phyloP scores from a whole-genome alignment of 2,329 filamentous ascomycete species.

The Monosporascus sp. region DNA sequence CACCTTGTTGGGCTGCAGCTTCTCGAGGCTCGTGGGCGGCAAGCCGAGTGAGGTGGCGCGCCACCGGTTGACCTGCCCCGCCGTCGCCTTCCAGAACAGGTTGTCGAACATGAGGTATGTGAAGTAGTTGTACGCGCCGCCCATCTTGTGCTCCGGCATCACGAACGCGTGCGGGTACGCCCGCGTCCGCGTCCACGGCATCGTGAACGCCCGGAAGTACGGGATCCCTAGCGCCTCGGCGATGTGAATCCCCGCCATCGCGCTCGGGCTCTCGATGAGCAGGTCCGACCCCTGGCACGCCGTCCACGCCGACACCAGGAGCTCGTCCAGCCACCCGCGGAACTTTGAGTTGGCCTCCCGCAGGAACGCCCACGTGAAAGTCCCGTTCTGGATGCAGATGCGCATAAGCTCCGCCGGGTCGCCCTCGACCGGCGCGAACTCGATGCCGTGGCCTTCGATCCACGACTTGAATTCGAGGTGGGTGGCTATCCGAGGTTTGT shows the following conservation, averaged over 20 bases:
- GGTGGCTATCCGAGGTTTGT: constrained; percentile 81
- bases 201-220: constrained; percentile 95
- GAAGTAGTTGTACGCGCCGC: constrained; percentile 89
- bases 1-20: constrained; percentile 95
- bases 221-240: constrained; percentile 88
- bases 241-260: constrained; percentile 97
- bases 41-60: constrained; percentile 73
- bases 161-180: constrained; percentile 97
- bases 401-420: constrained; percentile 93
- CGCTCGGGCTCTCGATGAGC: constrained; percentile 89
- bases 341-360: constrained; percentile 83
- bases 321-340: constrained; percentile 88
- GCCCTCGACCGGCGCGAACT: constrained; percentile 81
- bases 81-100: constrained; percentile 92
- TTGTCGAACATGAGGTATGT: constrained; percentile 96
- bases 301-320: constrained; percentile 73
- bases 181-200: constrained; percentile 96
- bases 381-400: constrained; percentile 93
- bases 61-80: constrained; percentile 89
- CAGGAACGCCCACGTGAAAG: constrained; percentile 90
- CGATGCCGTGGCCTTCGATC: constrained; percentile 90
- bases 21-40: constrained; percentile 76
- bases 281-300: constrained; percentile 85
- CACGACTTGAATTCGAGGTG: constrained; percentile 85
- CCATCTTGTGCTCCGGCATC: constrained; percentile 88